Base-by-base conservation (phyloP, 2,329 filamentous ascomycete species). In the Alternaria sp. region DNA sequence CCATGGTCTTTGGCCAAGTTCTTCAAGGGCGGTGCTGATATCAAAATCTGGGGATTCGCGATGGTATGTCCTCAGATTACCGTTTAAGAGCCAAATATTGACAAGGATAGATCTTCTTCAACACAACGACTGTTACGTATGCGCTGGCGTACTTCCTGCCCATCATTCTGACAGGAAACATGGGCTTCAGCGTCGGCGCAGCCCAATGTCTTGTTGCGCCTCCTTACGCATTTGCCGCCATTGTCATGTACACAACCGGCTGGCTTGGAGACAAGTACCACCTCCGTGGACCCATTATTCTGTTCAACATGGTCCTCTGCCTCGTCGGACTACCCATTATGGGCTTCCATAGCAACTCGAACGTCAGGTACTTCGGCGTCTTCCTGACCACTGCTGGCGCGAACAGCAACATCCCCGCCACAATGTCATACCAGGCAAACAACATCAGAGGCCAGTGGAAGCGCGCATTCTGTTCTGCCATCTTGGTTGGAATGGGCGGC, bases 401-500 rank as follows among this genome's bases (percentile, higher is more conserved):
- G 65, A 93, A 93, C 78, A 86, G 89, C 66, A 95, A 95, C 74
- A 84, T 94, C 5, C 92, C 93, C 0, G 84, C 88, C 2, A 83
- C 87, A 46, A 87, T 96, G 82, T 86, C 91, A 0, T 95, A 92
- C 81, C 92, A 94, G 81, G 91, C 92, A 43, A 95, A 94, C 80
- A 96, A 96, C 79, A 90, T 96, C 72, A 89, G 91, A 54, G 92
- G 92, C 0, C 92, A 95, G 80, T 96, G 92, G 92, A 96, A 94
- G 81, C 87, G 93, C 49, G 92, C 92, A 1, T 89, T 95, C 68
- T 90, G 88, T 75, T 91, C 88, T 60, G 91, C 92, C 3, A 90
- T 89, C 0, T 85, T 94, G 2, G 90, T 95, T 4, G 90, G 90
- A 1, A 87, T 91, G 51, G 92, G 92, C 8, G 92, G 91, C 3